Evolutionary conservation across 2,329 filamentous ascomycete species (phyloP), one percentile per base, ranked within the genome.

Genomic region (Alternaria dauci): DNA sequence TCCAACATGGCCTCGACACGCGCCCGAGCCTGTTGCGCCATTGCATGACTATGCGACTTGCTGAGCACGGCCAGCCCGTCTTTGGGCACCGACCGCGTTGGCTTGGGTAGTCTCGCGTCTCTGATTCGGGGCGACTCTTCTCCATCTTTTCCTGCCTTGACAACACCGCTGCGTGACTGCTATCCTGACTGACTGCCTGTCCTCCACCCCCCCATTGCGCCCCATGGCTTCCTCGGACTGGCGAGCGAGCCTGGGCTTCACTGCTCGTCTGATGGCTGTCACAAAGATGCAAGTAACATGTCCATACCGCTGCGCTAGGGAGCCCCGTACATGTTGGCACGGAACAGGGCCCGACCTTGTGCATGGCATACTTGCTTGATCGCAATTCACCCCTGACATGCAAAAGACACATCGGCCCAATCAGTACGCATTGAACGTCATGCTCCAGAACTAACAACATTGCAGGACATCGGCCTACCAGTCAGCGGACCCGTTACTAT

Each of bases 381-480:
- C 32, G 50, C 48, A 44, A 38, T 43, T 30, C 36, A 30, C 50
- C 46, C 39, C 34, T 51, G 32, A n/a, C 20, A n/a, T 16, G 46
- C 3, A 36, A 36, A 50, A 18, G 20, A 36, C 46, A 34, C 23
- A 36, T 12, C 11, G 5, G 46, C 30, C 46, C 46, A 38, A 36
- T 50, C 32, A 36, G 3, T 25, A 8, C 20, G 32, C 8, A 4
- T 36, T 16, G 30, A 38, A 36, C 20, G 16, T 26, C 14, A 25
- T 36, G 23, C 2, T 36, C 16, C 46, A 36, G 41, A 26, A 62
- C 65, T 69, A 52, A 68, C 55, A 14, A 12, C 53, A 38, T 47
- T 42, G 46, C 68, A 87, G 85, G 61, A 81, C 81, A 26, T 79
- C 81, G 34, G 83, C 82, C 41, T 85, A 83, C 65, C 81, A 83